phyloP scores from a whole-genome alignment of 352 stramenopile species.

The Pythium aristosporum region DNA sequence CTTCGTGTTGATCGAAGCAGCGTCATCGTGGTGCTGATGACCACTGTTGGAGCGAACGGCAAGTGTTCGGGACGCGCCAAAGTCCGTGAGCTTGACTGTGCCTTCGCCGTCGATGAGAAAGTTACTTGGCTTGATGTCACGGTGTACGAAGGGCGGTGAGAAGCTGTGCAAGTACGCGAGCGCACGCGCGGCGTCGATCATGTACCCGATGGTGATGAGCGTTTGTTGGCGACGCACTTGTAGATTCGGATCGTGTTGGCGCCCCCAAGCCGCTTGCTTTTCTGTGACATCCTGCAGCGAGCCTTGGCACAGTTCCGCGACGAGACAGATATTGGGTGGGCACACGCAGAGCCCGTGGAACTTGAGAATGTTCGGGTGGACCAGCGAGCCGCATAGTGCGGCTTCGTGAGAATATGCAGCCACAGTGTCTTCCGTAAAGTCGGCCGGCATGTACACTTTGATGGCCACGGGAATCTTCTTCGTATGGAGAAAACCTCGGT shows the following conservation, averaged over 20 bases:
- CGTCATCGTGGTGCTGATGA: neutral
- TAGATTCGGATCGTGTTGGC: neutral
- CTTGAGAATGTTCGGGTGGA: conserved; percentile 47
- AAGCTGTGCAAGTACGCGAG: conserved; percentile 55
- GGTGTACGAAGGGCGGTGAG: conserved; percentile 48
- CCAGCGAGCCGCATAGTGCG: conserved; percentile 35
- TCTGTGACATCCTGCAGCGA: conserved; percentile 31
- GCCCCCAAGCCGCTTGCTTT: neutral
- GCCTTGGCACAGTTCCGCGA: conserved; percentile 50
- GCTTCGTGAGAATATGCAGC: conserved; percentile 46
- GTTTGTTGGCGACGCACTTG: conserved; percentile 26
- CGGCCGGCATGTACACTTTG: conserved; percentile 53
- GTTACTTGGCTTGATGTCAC: conserved; percentile 61
- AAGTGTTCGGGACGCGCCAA: conserved; percentile 43
- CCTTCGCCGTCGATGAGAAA: conserved; percentile 47
- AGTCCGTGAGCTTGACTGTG: conserved; percentile 57
- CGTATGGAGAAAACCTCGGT: conserved; percentile 34
- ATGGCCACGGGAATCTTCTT: conserved; percentile 39
- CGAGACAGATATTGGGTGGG: conserved; percentile 49
- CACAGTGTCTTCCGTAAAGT: conserved; percentile 40
- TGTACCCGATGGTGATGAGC: conserved; percentile 36
- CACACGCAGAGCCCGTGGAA: conserved; percentile 56
- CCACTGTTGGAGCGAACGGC: neutral
- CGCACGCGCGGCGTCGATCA: conserved; percentile 42
- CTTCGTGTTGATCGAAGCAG: neutral